These are phyloP conservation scores for Danielia reshetovae DNA, from an alignment of 805 yeast genomes.

Conservation along the genomic window DNA sequence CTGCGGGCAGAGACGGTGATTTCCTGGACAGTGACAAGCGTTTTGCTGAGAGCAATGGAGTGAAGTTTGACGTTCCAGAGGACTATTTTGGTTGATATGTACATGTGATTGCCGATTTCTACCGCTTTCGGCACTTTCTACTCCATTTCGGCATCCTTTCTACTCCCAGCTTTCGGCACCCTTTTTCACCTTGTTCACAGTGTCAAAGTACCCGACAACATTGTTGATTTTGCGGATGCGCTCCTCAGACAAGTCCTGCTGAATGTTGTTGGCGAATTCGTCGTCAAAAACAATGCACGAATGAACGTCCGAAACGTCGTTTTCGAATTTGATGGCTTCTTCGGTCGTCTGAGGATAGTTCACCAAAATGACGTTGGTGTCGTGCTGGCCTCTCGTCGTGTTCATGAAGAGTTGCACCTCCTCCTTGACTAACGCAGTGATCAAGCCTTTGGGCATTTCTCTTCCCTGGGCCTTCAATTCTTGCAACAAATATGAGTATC, in stretches of 20 bases:
- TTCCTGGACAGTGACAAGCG: conserved; percentile 73
- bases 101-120: not conserved
- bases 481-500: conserved; percentile 50
- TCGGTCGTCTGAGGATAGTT: conserved; percentile 60
- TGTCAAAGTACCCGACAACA: conserved; percentile 59
- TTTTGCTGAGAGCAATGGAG: conserved; percentile 57
- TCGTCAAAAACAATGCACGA: conserved; percentile 35
- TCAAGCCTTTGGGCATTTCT: conserved; percentile 41
- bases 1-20: conserved; percentile 81
- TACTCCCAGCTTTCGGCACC: conserved; percentile 3
- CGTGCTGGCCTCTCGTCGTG: conserved; percentile 35
- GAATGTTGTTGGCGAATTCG: conserved; percentile 24
- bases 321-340: conserved; percentile 72
- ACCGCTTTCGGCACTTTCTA: not conserved
- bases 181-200: conserved; percentile 49
- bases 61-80: conserved; percentile 70
- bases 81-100: conserved; percentile 41
- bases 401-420: conserved; percentile 32
- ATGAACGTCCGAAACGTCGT: conserved; percentile 52
- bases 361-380: conserved; percentile 47
- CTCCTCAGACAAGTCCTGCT: conserved; percentile 16
- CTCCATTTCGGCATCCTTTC: not conserved
- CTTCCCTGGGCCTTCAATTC: conserved; percentile 30
- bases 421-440: conserved; percentile 47
- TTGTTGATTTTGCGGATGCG: conserved; percentile 34